phyloP scores from a whole-genome alignment of 2,329 filamentous ascomycete species.

The Phialocephala subalpina region DNA sequence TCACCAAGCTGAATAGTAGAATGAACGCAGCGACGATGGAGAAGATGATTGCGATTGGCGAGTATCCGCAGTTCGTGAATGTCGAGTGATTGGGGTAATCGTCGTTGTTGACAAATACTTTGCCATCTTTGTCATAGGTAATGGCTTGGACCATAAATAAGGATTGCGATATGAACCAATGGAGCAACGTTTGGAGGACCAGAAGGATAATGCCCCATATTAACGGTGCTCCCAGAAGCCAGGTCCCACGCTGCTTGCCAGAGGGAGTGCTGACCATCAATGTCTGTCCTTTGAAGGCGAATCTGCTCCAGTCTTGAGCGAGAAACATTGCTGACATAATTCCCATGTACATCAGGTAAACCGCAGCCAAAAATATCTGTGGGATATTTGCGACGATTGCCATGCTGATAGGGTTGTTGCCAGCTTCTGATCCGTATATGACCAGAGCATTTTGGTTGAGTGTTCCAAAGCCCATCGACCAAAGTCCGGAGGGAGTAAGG shows the following conservation, averaged over 20 bases:
- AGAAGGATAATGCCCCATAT: conserved; percentile 20
- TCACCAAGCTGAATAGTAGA: conserved; percentile 15
- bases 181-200: conserved; percentile 20
- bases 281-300: conserved; percentile 24
- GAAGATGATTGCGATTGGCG: conserved; percentile 24
- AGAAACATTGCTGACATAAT: conserved; percentile 28
- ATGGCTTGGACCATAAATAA: conserved; percentile 21
- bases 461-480: conserved; percentile 17
- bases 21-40: conserved; percentile 18
- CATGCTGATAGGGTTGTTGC: conserved; percentile 11
- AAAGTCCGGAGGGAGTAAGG: conserved; percentile 18
- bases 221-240: conserved; percentile 25
- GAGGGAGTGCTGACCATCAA: conserved; percentile 66
- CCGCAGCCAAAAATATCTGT: conserved; percentile 17
- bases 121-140: conserved; percentile 25
- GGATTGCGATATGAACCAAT: conserved; percentile 28
- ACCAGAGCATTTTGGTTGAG: conserved; percentile 24
- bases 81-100: conserved; percentile 4
- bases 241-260: conserved; percentile 26
- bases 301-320: conserved; percentile 22
- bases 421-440: not conserved
- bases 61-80: conserved; percentile 24
- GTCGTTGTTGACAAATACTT: not conserved
- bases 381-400: conserved; percentile 25
- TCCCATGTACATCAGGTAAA: conserved; percentile 25